Evolutionary conservation across 2,329 filamentous ascomycete genomes (phyloP).

Genomic region (Epichloe sibirici): DNA sequence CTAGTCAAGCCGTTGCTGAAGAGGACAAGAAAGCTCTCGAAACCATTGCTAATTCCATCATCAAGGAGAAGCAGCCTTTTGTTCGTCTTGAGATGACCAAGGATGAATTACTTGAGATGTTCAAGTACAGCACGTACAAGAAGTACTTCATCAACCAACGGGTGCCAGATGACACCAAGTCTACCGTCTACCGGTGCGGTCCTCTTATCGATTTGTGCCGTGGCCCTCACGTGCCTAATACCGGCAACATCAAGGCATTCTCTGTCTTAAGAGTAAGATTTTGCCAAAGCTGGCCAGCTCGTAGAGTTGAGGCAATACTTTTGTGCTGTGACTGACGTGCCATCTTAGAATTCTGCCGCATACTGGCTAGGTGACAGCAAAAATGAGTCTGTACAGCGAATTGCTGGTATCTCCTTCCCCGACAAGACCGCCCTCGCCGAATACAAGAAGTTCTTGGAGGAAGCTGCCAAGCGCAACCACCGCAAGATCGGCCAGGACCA

Average conservation of each 20-base stretch:
- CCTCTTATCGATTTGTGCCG: constrained; percentile 91
- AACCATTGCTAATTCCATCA: constrained; percentile 65
- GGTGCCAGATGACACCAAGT: constrained; percentile 71
- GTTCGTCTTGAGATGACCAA: constrained; percentile 83
- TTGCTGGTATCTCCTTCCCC: constrained; percentile 90
- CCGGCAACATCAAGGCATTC: constrained; percentile 87
- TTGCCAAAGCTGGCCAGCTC: neutral
- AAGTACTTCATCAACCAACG: constrained; percentile 73
- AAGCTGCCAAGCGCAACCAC: constrained; percentile 96
- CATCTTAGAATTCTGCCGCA: constrained; percentile 46
- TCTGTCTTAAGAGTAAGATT: constrained; percentile 65
- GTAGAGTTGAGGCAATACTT: neutral
- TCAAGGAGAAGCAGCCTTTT: constrained; percentile 95
- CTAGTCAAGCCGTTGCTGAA: constrained; percentile 56
- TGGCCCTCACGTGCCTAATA: constrained; percentile 86
- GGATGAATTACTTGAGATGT: constrained; percentile 85
- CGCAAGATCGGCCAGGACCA: constrained; percentile 89
- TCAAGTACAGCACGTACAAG: constrained; percentile 97
- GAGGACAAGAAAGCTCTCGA: constrained; percentile 82
- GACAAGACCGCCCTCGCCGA: constrained; percentile 92
- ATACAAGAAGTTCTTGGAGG: constrained; percentile 89
- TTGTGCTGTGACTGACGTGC: constrained; percentile 10
- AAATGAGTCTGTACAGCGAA: constrained; percentile 91
- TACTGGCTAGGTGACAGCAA: constrained; percentile 92
- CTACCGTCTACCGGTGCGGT: constrained; percentile 89